Evolutionary conservation across 2,329 filamentous ascomycete species (phyloP).

Genomic region (Pleoardoris graminearum): DNA sequence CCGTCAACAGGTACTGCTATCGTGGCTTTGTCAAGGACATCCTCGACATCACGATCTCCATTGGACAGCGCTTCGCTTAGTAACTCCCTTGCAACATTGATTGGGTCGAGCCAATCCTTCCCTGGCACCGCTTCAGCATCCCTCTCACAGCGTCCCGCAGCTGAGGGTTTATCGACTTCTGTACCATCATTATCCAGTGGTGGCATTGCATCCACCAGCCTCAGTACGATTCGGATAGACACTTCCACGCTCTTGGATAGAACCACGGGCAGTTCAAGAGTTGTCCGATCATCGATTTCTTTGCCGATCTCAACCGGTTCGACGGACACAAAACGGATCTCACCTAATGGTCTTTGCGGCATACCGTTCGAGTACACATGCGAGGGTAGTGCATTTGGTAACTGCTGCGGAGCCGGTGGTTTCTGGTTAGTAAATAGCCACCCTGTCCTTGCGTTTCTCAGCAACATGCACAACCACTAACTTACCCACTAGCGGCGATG

Average conservation of each 20-base stretch:
- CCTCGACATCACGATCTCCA: not conserved
- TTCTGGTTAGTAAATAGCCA: not conserved
- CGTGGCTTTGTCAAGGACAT: not conserved
- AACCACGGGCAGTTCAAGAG: not conserved
- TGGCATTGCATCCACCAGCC: not conserved
- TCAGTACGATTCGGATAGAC: not conserved
- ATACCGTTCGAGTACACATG: slow-evolving; percentile 4
- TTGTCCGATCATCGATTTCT: not conserved
- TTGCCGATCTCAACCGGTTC: not conserved
- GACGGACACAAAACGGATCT: not conserved
- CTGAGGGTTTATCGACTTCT: not conserved
- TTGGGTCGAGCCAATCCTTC: not conserved
- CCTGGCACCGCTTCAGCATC: not conserved
- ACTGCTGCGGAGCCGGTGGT: slow-evolving; percentile 6
- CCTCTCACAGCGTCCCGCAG: not conserved
- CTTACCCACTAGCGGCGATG: not conserved
- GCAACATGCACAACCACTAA: not conserved
- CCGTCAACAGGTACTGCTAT: not conserved
- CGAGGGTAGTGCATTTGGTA: slow-evolving; percentile 2
- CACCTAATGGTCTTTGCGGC: slow-evolving; percentile 8
- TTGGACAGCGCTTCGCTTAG: not conserved
- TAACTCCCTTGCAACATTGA: not conserved
- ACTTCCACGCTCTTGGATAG: not conserved
- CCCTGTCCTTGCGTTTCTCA: not conserved
- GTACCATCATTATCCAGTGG: not conserved